Base-by-base conservation (phyloP, 192 early-diverging fungal genomes). In the Nowakowskiella sp. region DNA sequence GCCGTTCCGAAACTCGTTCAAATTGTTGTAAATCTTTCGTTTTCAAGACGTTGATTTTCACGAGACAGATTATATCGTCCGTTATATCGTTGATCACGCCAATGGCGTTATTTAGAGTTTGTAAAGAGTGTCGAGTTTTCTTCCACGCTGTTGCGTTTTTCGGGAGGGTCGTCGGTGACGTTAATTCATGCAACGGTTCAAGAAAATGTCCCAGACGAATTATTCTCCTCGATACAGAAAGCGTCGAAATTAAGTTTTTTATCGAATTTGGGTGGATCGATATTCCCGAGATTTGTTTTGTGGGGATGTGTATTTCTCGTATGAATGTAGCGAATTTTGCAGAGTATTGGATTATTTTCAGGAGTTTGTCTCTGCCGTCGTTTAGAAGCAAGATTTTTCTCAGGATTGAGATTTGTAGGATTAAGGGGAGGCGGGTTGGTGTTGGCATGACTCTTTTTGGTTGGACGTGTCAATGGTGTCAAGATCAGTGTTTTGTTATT, bases 341-440 rank as follows among this genome's bases (percentile, higher is more conserved):
- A 34, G 72, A 61, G 57, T 91, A 91, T 56, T 91, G 89, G 26
- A 85, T 53, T 25, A 83, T 56, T 51, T 91, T 91, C 48, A 91
- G 68, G 10, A 77, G 68, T 61, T 92, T 92, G 70, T 92, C 90
- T 10, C 90, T 76, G 27, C 90, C 90, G 51, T 92, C 90, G 44
- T 84, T 76, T 16, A 84, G 58, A 21, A 76, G 68, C 6, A 88
- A 68, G 10, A 86, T 60, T 48, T 78, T 77, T 27, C 80, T 74
- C 21, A 89, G 62, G 34, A 83, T n/a, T n/a, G n/a, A n/a, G n/a
- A n/a, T n/a, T n/a, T 53, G 6, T 6, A 42, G 8, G 23, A 54
- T 10, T 56, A 4, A 24, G 6, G 24, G 22, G 30, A 51, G n/a
- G n/a, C n/a, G n/a, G n/a, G n/a, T n/a, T n/a, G n/a, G n/a, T n/a